Evolutionary conservation across 306 rosid genomes (phyloP).

Genomic region (Argentina anserina): DNA sequence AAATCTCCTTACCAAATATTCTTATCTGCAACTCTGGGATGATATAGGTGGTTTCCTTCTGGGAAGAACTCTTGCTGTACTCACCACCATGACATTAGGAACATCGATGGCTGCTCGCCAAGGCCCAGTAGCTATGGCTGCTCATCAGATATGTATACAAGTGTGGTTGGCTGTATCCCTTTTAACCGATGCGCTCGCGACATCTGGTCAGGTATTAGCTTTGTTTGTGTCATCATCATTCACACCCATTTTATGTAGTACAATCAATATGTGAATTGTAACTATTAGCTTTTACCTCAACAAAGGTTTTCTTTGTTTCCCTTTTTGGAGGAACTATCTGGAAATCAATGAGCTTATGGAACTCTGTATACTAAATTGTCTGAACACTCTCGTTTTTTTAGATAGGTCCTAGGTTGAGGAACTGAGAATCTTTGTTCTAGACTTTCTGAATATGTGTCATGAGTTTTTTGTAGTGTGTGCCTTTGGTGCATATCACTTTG

Average conservation of each 20-base stretch:
- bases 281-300: not conserved
- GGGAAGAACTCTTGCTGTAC: constrained; percentile 91
- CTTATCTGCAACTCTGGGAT: constrained; percentile 26
- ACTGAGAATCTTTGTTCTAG: not conserved
- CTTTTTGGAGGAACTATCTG: not conserved
- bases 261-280: constrained; percentile 7
- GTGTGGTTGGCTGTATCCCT: constrained; percentile 98
- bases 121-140: constrained; percentile 99
- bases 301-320: not conserved
- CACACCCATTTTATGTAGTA: constrained; percentile 8
- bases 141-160: constrained; percentile 96
- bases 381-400: not conserved
- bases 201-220: constrained; percentile 75
- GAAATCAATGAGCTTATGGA: not conserved
- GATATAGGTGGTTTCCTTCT: constrained; percentile 82
- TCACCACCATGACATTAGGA: constrained; percentile 78
- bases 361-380: not conserved
- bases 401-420: not conserved
- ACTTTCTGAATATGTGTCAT: not conserved
- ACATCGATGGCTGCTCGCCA: constrained; percentile 95
- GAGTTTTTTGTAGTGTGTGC: not conserved
- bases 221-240: constrained; percentile 8
- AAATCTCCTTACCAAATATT: not conserved
- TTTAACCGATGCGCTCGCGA: constrained; percentile 81
- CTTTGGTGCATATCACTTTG: not conserved